Evolutionary conservation across 495 filamentous ascomycete species (phyloP).

Genomic region (Choiromyces venosus): DNA sequence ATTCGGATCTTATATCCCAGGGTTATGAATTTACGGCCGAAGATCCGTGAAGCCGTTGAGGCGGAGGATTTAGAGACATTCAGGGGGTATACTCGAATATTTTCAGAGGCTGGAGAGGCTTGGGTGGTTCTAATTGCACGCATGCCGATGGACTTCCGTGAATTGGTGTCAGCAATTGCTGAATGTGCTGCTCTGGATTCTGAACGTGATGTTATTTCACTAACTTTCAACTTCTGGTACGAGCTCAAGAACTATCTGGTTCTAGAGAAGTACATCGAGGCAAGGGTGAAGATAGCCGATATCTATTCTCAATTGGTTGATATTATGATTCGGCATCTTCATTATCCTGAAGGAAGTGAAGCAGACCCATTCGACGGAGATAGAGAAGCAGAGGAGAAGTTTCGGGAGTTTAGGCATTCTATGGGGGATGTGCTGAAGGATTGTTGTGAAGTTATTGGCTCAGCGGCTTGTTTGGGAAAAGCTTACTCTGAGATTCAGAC

Average conservation of each 20-base stretch:
- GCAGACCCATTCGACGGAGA: constrained; percentile 91
- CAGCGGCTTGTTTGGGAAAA: constrained; percentile 82
- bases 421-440: constrained; percentile 99
- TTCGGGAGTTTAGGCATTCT: constrained; percentile 87
- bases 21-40: constrained; percentile 69
- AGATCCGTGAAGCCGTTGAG: constrained; percentile 67
- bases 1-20: constrained; percentile 83
- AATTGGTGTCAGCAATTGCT: constrained; percentile 81
- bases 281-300: constrained; percentile 65
- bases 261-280: constrained; percentile 78
- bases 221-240: constrained; percentile 97
- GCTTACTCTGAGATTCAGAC: constrained; percentile 73
- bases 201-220: constrained; percentile 79
- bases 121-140: constrained; percentile 89
- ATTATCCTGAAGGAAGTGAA: constrained; percentile 76
- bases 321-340: constrained; percentile 84
- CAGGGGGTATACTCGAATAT: constrained; percentile 80
- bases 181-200: constrained; percentile 83
- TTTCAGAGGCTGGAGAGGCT: constrained; percentile 87
- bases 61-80: constrained; percentile 81
- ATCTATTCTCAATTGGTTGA: constrained; percentile 84
- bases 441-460: constrained; percentile 90
- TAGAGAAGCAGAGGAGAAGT: constrained; percentile 92
- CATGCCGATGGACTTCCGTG: constrained; percentile 70
- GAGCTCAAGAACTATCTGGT: constrained; percentile 95